Base-by-base conservation (phyloP, 2,329 filamentous ascomycete genomes). In the Geosmithia putterillii region DNA sequence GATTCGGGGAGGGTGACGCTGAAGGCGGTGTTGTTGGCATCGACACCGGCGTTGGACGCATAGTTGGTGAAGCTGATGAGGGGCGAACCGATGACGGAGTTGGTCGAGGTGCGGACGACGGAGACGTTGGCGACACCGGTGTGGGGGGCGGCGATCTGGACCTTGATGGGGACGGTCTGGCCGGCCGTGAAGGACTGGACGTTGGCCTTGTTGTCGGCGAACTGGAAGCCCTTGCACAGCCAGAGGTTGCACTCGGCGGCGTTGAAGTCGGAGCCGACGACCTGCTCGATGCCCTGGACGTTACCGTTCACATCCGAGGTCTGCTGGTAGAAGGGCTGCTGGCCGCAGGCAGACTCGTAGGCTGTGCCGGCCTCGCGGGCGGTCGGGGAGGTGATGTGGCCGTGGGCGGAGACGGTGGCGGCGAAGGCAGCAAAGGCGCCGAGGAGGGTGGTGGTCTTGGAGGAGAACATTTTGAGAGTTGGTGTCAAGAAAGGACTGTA, bases 51-150 rank as follows among this genome's bases (percentile, higher is more conserved):
- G 45, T 68, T 65, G 45, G 71, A 61, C 22, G 74, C 76, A 51
- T 79, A 81, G 28, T 32, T 32, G 10, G 28, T 32, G 28, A 32
- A 32, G 28, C 28, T 32, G 28, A 32, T 74, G 48, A 81, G 62
- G 14, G 70, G 67, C 40, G 58, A 46, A 28, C 73, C 74, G 21
- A 81, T 64, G 46, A 75, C 57, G 21, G 55, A 61, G 60, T 77
- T 71, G 49, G 65, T 67, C 34, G 63, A 60, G 10, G 69, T 71
- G 52, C 73, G 64, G 50, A 81, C 67, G 41, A 81, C 66, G 17
- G 70, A 75, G 35, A 81, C 72, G 56, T 80, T 80, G 54, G 60
- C 61, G 14, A 63, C 61, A 0, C 66, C 66, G 17, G 64, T 64
- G 55, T 69, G 66, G 7, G 67, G 62, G 43, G 71, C 69, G 9